Evolutionary conservation across 1,284 basidiomycete genomes (phyloP).

Genomic region (Sphagnurus paluster): DNA sequence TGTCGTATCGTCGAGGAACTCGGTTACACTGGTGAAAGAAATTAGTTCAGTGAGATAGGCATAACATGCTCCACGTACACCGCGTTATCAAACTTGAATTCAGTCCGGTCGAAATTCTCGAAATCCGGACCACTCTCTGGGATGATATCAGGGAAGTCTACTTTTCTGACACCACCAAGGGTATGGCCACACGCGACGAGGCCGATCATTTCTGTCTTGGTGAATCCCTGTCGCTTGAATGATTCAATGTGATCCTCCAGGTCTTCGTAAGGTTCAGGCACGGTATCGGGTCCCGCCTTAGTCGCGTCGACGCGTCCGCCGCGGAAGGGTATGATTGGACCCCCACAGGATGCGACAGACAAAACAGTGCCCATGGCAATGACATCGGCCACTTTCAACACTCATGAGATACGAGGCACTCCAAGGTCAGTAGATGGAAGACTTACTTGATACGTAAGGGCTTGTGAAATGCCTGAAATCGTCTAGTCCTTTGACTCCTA

Average conservation of each 20-base stretch:
- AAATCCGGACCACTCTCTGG: conserved; percentile 22
- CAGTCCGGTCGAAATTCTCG: not conserved
- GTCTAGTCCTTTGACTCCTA: not conserved
- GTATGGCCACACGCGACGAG: conserved; percentile 2
- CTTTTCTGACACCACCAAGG: not conserved
- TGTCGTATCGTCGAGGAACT: conserved; percentile 1
- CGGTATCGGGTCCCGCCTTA: not conserved
- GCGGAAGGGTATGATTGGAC: not conserved
- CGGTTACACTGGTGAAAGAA: not conserved
- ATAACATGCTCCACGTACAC: not conserved
- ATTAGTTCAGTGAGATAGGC: not conserved
- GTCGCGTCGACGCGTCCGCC: not conserved
- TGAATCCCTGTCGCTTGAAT: conserved; percentile 4
- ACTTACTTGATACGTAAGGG: not conserved
- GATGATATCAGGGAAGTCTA: conserved; percentile 34
- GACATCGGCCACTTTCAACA: not conserved
- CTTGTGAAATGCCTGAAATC: not conserved
- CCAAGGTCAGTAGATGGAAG: not conserved
- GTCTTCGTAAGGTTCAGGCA: not conserved
- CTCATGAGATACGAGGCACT: not conserved
- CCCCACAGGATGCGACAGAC: not conserved
- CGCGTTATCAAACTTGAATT: not conserved
- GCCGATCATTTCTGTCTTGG: conserved; percentile 1
- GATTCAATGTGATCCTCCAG: not conserved
- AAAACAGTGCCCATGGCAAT: conserved; percentile 3